These are phyloP conservation scores for Brettanomyces naardenensis DNA, from an alignment of 805 yeast species.

Conservation along the genomic window DNA sequence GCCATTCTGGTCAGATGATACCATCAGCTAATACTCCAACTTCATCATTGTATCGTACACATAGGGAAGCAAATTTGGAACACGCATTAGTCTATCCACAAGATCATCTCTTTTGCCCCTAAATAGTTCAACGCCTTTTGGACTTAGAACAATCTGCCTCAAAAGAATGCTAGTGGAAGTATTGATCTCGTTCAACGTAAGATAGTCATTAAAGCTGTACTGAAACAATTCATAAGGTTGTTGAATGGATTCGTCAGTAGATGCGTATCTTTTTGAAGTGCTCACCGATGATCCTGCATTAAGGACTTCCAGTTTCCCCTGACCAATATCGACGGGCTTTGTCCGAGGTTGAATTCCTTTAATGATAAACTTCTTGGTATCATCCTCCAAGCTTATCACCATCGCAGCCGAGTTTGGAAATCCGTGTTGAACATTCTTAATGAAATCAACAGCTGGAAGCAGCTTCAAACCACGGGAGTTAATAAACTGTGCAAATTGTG, in stretches of 20 bases:
- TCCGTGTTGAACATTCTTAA: slow-evolving; percentile 86
- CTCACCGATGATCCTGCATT: background rate
- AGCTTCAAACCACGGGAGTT: slow-evolving; percentile 39
- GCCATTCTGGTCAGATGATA: too few species aligned
- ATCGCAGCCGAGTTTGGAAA: slow-evolving; percentile 86
- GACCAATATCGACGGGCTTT: slow-evolving; percentile 39
- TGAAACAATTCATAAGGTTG: slow-evolving; percentile 18
- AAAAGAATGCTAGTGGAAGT: slow-evolving; percentile 30
- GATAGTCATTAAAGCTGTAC: slow-evolving; percentile 25
- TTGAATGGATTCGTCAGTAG: background rate
- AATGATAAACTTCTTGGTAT: slow-evolving; percentile 73
- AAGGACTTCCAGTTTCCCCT: slow-evolving; percentile 36
- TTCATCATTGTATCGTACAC: slow-evolving; percentile 16
- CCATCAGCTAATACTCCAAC: slow-evolving; percentile 14
- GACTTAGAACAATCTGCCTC: slow-evolving; percentile 26
- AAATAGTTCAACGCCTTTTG: slow-evolving; percentile 27
- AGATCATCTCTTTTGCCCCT: slow-evolving; percentile 24
- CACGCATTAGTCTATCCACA: slow-evolving; percentile 24
- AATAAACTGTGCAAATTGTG: slow-evolving; percentile 65
- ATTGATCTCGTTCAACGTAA: slow-evolving; percentile 32
- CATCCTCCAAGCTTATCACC: slow-evolving; percentile 65
- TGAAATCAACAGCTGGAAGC: slow-evolving; percentile 93
- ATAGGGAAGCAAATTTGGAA: slow-evolving; percentile 26
- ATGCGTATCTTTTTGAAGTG: slow-evolving; percentile 3
- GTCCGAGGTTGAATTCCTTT: slow-evolving; percentile 89